Evolutionary conservation across 495 filamentous ascomycete species (phyloP).

Genomic region (Aspergillus egyptiacus): DNA sequence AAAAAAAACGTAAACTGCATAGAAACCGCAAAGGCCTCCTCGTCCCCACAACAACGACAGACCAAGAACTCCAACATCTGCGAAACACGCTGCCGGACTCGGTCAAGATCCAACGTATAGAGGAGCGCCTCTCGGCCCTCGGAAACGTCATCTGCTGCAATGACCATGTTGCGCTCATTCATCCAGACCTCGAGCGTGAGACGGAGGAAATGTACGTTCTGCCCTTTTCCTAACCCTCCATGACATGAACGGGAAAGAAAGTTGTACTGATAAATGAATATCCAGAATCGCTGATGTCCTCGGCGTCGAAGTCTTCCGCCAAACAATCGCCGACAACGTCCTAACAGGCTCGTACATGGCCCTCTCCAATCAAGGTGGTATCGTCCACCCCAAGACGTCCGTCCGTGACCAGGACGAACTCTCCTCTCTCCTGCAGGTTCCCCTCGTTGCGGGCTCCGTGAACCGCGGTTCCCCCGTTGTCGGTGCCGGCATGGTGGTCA

Average conservation of each 20-base stretch:
- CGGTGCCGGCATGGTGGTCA: slow-evolving; percentile 96
- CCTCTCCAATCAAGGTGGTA: slow-evolving; percentile 90
- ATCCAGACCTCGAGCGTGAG: slow-evolving; percentile 95
- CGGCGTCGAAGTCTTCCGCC: slow-evolving; percentile 95
- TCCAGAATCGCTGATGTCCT: slow-evolving; percentile 81
- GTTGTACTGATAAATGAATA: not conserved
- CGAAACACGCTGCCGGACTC: slow-evolving; percentile 86
- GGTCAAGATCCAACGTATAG: slow-evolving; percentile 90
- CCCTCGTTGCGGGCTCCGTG: slow-evolving; percentile 86
- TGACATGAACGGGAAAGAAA: not conserved
- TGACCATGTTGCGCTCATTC: slow-evolving; percentile 92
- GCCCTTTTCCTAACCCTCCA: not conserved
- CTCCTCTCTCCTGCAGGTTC: slow-evolving; percentile 86
- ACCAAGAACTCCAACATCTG: slow-evolving; percentile 96
- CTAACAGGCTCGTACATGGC: slow-evolving; percentile 94
- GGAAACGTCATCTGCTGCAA: slow-evolving; percentile 96
- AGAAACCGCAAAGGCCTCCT: slow-evolving; percentile 95
- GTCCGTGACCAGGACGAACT: slow-evolving; percentile 98
- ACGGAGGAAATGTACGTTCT: slow-evolving; percentile 70
- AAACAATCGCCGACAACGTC: slow-evolving; percentile 95
- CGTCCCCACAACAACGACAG: slow-evolving; percentile 90
- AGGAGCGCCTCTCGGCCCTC: slow-evolving; percentile 90
- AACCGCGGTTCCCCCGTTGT: slow-evolving; percentile 93
- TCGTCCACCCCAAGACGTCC: slow-evolving; percentile 93
- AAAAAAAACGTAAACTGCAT: not conserved